Base-by-base conservation (phyloP, 2,329 filamentous ascomycete genomes). In the Penicillium sp. region DNA sequence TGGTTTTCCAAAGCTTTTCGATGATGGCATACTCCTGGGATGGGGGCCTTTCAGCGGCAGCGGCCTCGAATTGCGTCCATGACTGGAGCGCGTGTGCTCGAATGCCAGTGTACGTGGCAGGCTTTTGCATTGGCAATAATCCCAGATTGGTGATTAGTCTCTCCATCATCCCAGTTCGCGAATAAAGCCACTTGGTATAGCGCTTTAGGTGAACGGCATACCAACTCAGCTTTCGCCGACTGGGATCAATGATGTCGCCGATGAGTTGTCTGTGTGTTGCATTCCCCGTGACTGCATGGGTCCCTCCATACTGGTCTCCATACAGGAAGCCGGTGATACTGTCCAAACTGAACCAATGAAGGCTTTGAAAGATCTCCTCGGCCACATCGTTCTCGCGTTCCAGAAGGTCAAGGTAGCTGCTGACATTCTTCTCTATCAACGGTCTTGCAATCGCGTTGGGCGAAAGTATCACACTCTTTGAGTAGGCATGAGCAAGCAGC, bases 261-360 rank as follows among this genome's bases (percentile, higher is more conserved):
- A 85, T 69, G 13, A 85, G 70, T 2, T 62, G 67, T 11, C 78
- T 70, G 64, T 83, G 74, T 13, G 56, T 50, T 14, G 64, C 40
- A 22, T 70, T 68, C 0, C 81, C 81, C 4, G 27, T n/a, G 7
- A 14, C 63, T 61, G 10, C 84, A 61, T 0, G 67, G 0, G 82
- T 84, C 2, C 71, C 77, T 3, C 81, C 82, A 59, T 73, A 62
- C 6, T 19, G 35, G 3, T 69, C 63, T 2, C 82, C 82, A 57
- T 83, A 85, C 0, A 85, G 66, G 50, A 85, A 83, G 4, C 76
- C 73, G 0, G 82, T 83, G 59, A 85, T 84, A 51, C 72, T 77
- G 66, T 85, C 82, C 13, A 85, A 71, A 11, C 80, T 79, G 67
- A 80, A 85, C 66, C 81, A 85, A 67, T 85, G 82, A 22, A 85